Evolutionary conservation across 1,284 basidiomycete genomes (phyloP).

Genomic region (Mycena citricolor): DNA sequence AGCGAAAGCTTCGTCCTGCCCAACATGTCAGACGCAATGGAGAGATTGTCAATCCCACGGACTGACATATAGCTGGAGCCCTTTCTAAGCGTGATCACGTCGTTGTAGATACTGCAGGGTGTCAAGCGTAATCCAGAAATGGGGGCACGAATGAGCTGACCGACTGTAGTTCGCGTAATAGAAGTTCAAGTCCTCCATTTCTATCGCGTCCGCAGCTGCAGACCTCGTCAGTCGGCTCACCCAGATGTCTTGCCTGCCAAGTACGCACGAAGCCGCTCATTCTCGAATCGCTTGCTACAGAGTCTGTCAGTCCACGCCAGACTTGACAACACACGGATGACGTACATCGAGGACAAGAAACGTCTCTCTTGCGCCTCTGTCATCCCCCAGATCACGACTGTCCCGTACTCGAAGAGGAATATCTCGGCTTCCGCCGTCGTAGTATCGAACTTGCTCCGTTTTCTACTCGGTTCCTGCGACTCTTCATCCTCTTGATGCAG

Average conservation of each 20-base stretch:
- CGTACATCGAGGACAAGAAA: constrained; percentile 86
- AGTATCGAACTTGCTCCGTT: constrained; percentile 60
- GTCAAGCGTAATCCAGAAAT: constrained; percentile 12
- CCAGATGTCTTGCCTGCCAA: too few species aligned
- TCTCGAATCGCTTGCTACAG: constrained; percentile 85
- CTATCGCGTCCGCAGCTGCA: constrained; percentile 76
- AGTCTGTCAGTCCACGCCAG: constrained; percentile 22
- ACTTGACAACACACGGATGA: constrained; percentile 21
- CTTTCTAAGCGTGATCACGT: constrained; percentile 93
- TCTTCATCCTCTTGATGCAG: constrained; percentile 43
- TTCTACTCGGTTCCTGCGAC: constrained; percentile 41
- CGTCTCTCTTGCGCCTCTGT: constrained; percentile 87
- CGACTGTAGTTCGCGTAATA: constrained; percentile 97
- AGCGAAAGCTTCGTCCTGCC: constrained; percentile 91
- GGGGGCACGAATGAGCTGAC: constrained; percentile 41
- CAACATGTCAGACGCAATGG: constrained; percentile 22
- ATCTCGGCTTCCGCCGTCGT: constrained; percentile 79
- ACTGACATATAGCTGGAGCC: constrained; percentile 94
- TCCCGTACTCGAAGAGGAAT: constrained; percentile 92
- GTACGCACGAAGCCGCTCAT: constrained; percentile 76
- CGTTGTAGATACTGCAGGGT: constrained; percentile 85
- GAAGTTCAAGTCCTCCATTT: constrained; percentile 97
- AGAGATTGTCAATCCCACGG: constrained; percentile 10
- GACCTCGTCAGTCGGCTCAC: too few species aligned
- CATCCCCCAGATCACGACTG: constrained; percentile 97